Conservation (phyloP, 2,329 filamentous ascomycete genomes). For the Akanthomyces muscarius region DNA sequence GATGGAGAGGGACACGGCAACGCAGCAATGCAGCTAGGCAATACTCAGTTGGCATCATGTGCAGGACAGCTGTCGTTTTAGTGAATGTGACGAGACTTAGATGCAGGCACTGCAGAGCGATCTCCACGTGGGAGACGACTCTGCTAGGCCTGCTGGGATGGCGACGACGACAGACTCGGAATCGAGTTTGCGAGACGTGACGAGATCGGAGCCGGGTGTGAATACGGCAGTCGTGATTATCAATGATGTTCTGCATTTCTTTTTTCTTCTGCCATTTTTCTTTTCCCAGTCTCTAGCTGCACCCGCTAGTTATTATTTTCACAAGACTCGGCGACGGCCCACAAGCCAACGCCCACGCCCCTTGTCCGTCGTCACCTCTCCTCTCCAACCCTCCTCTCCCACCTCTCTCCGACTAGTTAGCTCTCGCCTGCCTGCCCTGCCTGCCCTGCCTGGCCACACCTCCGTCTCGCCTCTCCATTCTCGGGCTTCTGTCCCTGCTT, state of each 20-base stretch:
- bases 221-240: neutral
- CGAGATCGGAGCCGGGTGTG: neutral
- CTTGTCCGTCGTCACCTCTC: neutral
- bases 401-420: neutral
- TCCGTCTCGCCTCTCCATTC: constrained; percentile 6
- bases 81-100: neutral
- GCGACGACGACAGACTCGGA: neutral
- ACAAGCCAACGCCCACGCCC: constrained; percentile 1
- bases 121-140: constrained; percentile 1
- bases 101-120: constrained; percentile 1
- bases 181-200: neutral
- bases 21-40: neutral
- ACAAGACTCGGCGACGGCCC: neutral
- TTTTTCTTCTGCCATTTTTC: neutral
- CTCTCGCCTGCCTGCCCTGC: neutral
- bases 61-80: neutral
- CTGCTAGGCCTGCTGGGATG: neutral
- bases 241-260: no score
- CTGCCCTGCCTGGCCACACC: neutral
- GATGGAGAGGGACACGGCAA: neutral
- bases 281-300: neutral
- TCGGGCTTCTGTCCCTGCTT: constrained; percentile 6
- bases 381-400: neutral
- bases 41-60: neutral
- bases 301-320: neutral